Evolutionary conservation across 345 rosid species (phyloP).

Genomic region (Anastatica hierochuntica): DNA sequence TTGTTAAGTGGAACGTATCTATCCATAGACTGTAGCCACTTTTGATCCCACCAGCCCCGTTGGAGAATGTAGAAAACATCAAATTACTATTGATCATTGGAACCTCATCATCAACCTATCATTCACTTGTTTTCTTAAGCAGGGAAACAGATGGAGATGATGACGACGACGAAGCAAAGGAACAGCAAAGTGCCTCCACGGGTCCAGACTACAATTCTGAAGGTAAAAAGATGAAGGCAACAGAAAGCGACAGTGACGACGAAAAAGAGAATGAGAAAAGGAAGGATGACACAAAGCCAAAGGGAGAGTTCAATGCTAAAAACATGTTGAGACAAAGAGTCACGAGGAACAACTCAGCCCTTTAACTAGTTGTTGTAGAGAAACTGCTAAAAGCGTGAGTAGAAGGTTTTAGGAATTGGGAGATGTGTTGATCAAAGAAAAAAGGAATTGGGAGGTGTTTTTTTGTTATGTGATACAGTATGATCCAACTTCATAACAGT

Average conservation of each 20-base stretch:
- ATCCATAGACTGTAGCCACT: not conserved
- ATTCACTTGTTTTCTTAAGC: not conserved
- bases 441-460: too few species aligned
- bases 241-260: not conserved
- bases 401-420: too few species aligned
- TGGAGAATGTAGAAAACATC: not conserved
- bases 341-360: constrained; percentile 29
- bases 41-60: not conserved
- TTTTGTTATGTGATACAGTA: too few species aligned
- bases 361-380: too few species aligned
- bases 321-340: constrained; percentile 52
- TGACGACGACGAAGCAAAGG: constrained; percentile 26
- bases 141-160: constrained; percentile 31
- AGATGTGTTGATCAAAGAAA: too few species aligned
- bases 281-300: not conserved
- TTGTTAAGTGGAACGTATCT: constrained; percentile 1
- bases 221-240: not conserved
- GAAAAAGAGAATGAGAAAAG: not conserved
- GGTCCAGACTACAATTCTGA: not conserved
- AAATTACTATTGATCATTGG: not conserved
- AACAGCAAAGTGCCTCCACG: not conserved
- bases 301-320: constrained; percentile 19
- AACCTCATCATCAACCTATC: not conserved
- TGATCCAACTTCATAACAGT: too few species aligned
- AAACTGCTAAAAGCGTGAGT: too few species aligned